phyloP scores from a whole-genome alignment of 345 rosid species.

The Citrus unshiu region DNA sequence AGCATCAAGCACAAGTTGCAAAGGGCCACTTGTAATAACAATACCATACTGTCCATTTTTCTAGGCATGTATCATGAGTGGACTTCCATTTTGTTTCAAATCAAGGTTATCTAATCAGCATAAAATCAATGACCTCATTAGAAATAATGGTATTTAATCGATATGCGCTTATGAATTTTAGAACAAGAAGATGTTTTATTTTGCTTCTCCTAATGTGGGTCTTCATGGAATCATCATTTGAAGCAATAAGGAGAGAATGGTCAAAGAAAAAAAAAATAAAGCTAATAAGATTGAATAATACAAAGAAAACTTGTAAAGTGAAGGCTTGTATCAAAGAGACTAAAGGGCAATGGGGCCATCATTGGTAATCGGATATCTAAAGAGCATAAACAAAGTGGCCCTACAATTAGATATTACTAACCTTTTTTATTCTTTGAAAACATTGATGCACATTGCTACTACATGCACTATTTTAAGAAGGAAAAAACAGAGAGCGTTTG shows the following conservation, averaged over 20 bases:
- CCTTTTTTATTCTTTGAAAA: neutral
- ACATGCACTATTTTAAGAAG: neutral
- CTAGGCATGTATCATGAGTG: conserved; percentile 25
- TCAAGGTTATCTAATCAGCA: conserved; percentile 35
- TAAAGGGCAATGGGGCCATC: conserved; percentile 14
- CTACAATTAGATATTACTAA: conserved; percentile 2
- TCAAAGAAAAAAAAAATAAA: neutral
- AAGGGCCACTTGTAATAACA: neutral
- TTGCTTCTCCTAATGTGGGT: conserved; percentile 22
- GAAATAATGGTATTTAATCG: conserved; percentile 1
- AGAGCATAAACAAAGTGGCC: conserved; percentile 15
- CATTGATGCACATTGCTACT: conserved; percentile 9
- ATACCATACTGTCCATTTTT: neutral
- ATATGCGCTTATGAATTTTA: conserved; percentile 11
- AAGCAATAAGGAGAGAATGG: conserved; percentile 17
- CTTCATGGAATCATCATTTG: conserved; percentile 32
- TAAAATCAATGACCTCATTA: conserved; percentile 6
- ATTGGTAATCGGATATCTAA: conserved; percentile 14
- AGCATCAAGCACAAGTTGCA: neutral
- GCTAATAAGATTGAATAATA: conserved; percentile 20
- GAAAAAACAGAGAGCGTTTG: neutral
- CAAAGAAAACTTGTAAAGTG: conserved; percentile 26
- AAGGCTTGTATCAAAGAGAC: conserved; percentile 19
- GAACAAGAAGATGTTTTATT: neutral
- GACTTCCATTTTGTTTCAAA: conserved; percentile 35